Percentiles rank a stretch among this genome's conserved stretches.
phyloP scores from a whole-genome alignment of 331 rosid genomes.

The Stylosanthes scabra region DNA sequence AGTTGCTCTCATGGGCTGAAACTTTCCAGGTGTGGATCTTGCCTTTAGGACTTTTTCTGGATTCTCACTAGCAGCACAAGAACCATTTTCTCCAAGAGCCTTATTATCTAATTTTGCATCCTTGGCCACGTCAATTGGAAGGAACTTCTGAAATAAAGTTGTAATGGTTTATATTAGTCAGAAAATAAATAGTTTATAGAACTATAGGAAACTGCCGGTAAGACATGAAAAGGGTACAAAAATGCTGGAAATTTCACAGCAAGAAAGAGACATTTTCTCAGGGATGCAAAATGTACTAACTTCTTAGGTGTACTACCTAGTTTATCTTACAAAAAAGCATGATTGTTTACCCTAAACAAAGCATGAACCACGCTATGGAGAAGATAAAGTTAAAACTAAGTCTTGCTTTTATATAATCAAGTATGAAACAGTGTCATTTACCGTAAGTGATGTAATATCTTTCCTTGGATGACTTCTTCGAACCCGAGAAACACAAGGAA shows the following conservation, averaged over 20 bases:
- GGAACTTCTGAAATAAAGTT: conserved; percentile 58
- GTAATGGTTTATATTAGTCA: conserved; percentile 31
- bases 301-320: conserved; percentile 12
- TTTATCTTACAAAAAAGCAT: conserved; percentile 16
- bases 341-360: conserved; percentile 6
- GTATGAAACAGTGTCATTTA: conserved; percentile 48
- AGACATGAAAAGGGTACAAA: conserved; percentile 3
- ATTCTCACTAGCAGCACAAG: conserved; percentile 47
- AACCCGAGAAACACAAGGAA: conserved; percentile 88
- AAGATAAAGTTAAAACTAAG: conserved; percentile 12
- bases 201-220: conserved; percentile 22
- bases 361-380: conserved; percentile 18
- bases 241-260: conserved; percentile 1
- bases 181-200: conserved; percentile 11
- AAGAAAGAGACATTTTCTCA: conserved; percentile 15
- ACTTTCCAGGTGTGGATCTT: conserved; percentile 53
- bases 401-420: neutral
- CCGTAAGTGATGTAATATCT: conserved; percentile 76
- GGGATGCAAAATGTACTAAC: conserved; percentile 15
- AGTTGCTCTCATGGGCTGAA: conserved; percentile 55
- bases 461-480: conserved; percentile 98
- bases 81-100: conserved; percentile 47
- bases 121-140: conserved; percentile 51
- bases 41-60: conserved; percentile 45
- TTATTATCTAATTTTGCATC: conserved; percentile 51